Evolutionary conservation across 1,284 basidiomycete genomes (phyloP).

Genomic region (Sporisorium scitamineum): DNA sequence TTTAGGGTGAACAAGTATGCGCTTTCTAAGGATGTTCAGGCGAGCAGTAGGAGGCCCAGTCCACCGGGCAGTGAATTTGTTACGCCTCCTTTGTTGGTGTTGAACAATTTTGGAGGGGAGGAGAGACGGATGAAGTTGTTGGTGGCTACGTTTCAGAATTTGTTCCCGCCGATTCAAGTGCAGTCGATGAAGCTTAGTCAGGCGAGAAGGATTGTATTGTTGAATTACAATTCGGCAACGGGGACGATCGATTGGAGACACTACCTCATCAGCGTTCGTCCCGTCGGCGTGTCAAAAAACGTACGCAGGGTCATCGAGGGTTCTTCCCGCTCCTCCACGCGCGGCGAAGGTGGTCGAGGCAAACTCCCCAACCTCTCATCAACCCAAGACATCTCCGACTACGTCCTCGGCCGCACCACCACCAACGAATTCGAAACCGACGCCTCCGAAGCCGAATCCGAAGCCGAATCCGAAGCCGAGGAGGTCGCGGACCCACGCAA

Average conservation of each 20-base stretch:
- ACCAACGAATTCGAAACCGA: conserved; percentile 73
- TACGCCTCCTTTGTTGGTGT: conserved; percentile 80
- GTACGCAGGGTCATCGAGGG: conserved; percentile 90
- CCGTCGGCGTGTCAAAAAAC: conserved; percentile 90
- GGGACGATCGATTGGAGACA: conserved; percentile 93
- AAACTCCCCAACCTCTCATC: conserved; percentile 81
- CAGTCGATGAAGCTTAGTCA: conserved; percentile 71
- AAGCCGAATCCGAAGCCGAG: conserved; percentile 84
- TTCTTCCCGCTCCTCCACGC: conserved; percentile 46
- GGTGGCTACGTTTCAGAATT: conserved; percentile 87
- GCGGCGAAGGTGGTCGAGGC: conserved; percentile 3
- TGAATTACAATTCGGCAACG: conserved; percentile 88
- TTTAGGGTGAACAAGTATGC: conserved; percentile 94
- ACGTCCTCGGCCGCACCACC: conserved; percentile 82
- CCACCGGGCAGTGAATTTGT: conserved; percentile 83
- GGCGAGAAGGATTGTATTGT: conserved; percentile 83
- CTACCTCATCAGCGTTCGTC: conserved; percentile 93
- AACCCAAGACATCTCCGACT: conserved; percentile 95
- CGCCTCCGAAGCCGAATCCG: conserved; percentile 76
- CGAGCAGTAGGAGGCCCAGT: conserved; percentile 77
- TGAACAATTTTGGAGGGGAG: conserved; percentile 79
- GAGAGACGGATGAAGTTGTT: conserved; percentile 75
- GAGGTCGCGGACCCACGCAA: conserved; percentile 77
- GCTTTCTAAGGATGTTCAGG: conserved; percentile 83
- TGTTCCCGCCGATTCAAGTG: conserved; percentile 86